Conservation (phyloP, 116 monocot species). For the Posidonia oceanica region DNA sequence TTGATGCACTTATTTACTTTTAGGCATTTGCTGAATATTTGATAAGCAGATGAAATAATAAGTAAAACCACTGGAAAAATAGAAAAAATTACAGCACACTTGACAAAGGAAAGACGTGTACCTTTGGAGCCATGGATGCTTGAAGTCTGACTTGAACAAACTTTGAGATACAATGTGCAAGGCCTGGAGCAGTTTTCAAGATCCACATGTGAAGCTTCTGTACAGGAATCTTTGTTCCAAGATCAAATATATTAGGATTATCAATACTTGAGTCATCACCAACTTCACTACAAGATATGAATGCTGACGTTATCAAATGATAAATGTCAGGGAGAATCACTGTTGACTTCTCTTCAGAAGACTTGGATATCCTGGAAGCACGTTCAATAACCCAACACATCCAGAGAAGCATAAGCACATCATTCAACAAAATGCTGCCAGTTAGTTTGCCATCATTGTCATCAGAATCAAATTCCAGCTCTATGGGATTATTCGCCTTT, state of each 20-base stretch:
- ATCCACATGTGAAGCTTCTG: slow-evolving; percentile 64
- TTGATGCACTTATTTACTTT: too few relatives aligned
- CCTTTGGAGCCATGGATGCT: slow-evolving; percentile 32
- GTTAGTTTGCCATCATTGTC: slow-evolving; percentile 37
- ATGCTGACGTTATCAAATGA: slow-evolving; percentile 60
- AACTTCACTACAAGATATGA: slow-evolving; percentile 26
- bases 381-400: slow-evolving; percentile 69
- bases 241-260: slow-evolving; percentile 20
- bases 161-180: slow-evolving; percentile 38
- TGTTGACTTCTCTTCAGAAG: slow-evolving; percentile 8
- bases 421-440: slow-evolving; percentile 29
- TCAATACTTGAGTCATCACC: slow-evolving; percentile 28
- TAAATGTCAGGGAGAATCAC: slow-evolving; percentile 54
- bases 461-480: slow-evolving; percentile 34
- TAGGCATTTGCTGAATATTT: too few relatives aligned
- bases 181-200: slow-evolving; percentile 36
- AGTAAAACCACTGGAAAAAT: too few relatives aligned
- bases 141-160: slow-evolving; percentile 42
- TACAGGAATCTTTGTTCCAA: slow-evolving; percentile 27
- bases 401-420: slow-evolving; percentile 57
- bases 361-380: slow-evolving; percentile 14
- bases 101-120: slow-evolving; percentile 14
- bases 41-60: too few relatives aligned
- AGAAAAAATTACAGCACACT: background rate
- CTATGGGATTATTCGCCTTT: slow-evolving; percentile 15